These are phyloP conservation scores for Cytospora piceicola DNA, from an alignment of 2,329 filamentous ascomycete species.

Conservation along the genomic window DNA sequence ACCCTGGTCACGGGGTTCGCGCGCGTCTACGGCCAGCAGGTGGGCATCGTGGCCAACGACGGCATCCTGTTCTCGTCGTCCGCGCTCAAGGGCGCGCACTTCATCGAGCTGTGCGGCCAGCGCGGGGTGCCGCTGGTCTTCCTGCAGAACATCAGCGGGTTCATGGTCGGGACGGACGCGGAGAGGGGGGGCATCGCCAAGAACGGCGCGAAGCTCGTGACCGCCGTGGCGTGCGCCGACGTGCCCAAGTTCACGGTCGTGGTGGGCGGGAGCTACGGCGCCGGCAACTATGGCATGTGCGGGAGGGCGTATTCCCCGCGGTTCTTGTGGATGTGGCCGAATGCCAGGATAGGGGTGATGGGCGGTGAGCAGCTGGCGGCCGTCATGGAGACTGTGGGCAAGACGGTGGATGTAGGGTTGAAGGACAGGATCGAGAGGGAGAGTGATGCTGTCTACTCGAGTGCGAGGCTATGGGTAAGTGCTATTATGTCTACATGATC, in stretches of 20 bases:
- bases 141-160: slow-evolving; percentile 94
- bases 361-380: slow-evolving; percentile 86
- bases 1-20: slow-evolving; percentile 94
- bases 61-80: slow-evolving; percentile 92
- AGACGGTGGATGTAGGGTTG: slow-evolving; percentile 77
- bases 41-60: slow-evolving; percentile 94
- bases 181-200: slow-evolving; percentile 96
- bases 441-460: slow-evolving; percentile 86
- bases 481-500: not conserved
- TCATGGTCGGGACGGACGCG: slow-evolving; percentile 95
- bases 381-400: slow-evolving; percentile 94
- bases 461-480: slow-evolving; percentile 82
- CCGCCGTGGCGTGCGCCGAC: slow-evolving; percentile 88
- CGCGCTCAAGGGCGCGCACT: slow-evolving; percentile 92
- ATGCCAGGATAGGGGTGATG: slow-evolving; percentile 96
- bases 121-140: slow-evolving; percentile 89
- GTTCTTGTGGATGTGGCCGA: slow-evolving; percentile 97
- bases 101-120: slow-evolving; percentile 92
- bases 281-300: slow-evolving; percentile 98
- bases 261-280: slow-evolving; percentile 89
- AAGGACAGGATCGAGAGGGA: slow-evolving; percentile 86
- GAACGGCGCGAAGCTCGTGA: slow-evolving; percentile 96
- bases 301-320: slow-evolving; percentile 90
- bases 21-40: slow-evolving; percentile 83
- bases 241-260: slow-evolving; percentile 98